These are phyloP conservation scores for Prunus armeniaca DNA, from an alignment of 306 rosid genomes.

Conservation along the genomic window DNA sequence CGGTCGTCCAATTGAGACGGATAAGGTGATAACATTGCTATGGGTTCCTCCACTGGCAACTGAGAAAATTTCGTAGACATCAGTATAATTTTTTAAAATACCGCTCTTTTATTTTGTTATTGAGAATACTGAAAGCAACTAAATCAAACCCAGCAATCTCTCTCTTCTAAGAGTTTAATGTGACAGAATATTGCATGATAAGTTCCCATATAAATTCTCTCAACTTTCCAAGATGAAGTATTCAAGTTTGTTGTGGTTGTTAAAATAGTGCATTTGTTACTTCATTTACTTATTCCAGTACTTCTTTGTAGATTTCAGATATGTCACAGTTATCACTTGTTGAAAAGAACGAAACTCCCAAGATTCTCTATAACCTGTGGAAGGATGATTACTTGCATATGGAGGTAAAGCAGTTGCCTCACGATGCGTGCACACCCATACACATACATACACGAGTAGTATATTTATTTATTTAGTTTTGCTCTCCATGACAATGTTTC, in stretches of 20 bases:
- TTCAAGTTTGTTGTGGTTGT: neutral
- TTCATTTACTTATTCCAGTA: neutral
- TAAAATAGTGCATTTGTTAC: neutral
- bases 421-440: neutral
- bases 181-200: neutral
- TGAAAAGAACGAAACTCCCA: conserved; percentile 79
- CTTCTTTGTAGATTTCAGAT: conserved; percentile 56
- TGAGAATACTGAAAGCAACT: neutral
- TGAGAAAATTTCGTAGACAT: neutral
- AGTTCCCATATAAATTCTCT: neutral
- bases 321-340: conserved; percentile 42
- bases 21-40: conserved; percentile 49
- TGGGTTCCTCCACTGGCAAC: neutral
- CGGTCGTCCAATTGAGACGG: conserved; percentile 56
- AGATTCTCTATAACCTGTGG: conserved; percentile 64
- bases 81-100: neutral
- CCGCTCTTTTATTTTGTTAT: neutral
- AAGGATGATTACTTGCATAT: conserved; percentile 74
- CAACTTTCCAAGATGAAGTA: neutral
- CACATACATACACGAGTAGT: neutral
- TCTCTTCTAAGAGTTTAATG: neutral
- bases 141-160: neutral
- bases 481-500: neutral
- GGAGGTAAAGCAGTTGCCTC: conserved; percentile 61
- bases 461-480: neutral